Evolutionary conservation across 2,329 filamentous ascomycete genomes (phyloP).

Genomic region (Botrytis galanthina): DNA sequence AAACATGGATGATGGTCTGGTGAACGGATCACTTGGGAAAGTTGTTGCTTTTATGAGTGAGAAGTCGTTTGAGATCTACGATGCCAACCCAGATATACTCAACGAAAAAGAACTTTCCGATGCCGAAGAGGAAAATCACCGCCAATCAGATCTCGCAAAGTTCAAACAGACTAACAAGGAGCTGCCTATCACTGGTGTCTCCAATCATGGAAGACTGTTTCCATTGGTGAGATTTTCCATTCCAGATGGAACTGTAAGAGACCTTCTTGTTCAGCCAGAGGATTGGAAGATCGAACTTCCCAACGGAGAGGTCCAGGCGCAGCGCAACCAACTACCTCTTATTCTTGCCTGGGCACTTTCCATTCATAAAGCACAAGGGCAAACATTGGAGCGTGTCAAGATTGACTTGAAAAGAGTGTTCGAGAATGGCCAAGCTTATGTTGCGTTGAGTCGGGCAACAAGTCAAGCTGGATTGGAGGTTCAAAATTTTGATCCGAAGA

Average conservation of each 20-base stretch:
- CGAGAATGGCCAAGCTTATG: slow-evolving; percentile 96
- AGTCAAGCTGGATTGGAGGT: slow-evolving; percentile 86
- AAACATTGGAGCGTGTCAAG: slow-evolving; percentile 84
- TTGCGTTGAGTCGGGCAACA: slow-evolving; percentile 90
- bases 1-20: slow-evolving; percentile 89
- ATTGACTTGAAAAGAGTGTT: slow-evolving; percentile 91
- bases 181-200: slow-evolving; percentile 38
- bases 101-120: slow-evolving; percentile 46
- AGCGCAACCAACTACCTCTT: slow-evolving; percentile 76
- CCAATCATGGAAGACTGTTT: slow-evolving; percentile 57
- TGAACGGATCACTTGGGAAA: slow-evolving; percentile 90
- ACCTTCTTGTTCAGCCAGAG: slow-evolving; percentile 80
- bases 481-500: slow-evolving; percentile 79
- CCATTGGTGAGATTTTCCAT: slow-evolving; percentile 83
- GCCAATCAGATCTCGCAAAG: slow-evolving; percentile 41
- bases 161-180: slow-evolving; percentile 36
- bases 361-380: slow-evolving; percentile 96
- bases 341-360: slow-evolving; percentile 96
- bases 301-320: slow-evolving; percentile 88
- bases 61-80: slow-evolving; percentile 57
- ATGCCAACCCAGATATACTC: slow-evolving; percentile 56
- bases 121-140: slow-evolving; percentile 38
- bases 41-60: slow-evolving; percentile 79
- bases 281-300: slow-evolving; percentile 98
- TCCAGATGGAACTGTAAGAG: slow-evolving; percentile 71